Evolutionary conservation across 805 yeast genomes (phyloP).

Genomic region (Priceomyces haplophilus): DNA sequence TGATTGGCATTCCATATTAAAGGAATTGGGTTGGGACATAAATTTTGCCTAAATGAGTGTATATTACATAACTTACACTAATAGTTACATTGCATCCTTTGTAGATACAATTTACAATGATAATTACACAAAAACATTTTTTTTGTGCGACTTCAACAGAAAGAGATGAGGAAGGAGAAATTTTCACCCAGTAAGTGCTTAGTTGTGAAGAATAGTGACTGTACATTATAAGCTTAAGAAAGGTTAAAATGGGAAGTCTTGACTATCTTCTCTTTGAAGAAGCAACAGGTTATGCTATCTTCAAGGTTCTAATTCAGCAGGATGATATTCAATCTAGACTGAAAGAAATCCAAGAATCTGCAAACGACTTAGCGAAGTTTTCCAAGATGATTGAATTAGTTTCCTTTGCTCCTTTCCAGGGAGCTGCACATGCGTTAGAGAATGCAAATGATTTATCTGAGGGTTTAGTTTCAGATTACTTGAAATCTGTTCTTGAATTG

Average conservation of each 20-base stretch:
- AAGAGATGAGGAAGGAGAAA: slow-evolving; percentile 11
- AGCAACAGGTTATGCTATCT: slow-evolving; percentile 97
- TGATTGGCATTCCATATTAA: slow-evolving; percentile 71
- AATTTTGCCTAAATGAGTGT: slow-evolving; percentile 54
- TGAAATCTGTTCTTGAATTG: slow-evolving; percentile 84
- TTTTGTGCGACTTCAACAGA: slow-evolving; percentile 4
- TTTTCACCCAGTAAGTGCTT: slow-evolving; percentile 4
- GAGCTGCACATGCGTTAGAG: slow-evolving; percentile 98
- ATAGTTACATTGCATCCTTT: no score
- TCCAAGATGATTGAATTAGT: slow-evolving; percentile 91
- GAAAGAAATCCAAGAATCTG: slow-evolving; percentile 90
- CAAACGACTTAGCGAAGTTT: slow-evolving; percentile 79
- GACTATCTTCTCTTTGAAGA: slow-evolving; percentile 95
- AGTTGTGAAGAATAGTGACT: slow-evolving; percentile 1
- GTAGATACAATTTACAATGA: no score
- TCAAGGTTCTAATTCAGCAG: slow-evolving; percentile 89
- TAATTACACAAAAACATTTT: slow-evolving; percentile 9
- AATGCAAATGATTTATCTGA: slow-evolving; percentile 97
- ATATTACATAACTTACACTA: no score
- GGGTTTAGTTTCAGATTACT: slow-evolving; percentile 90
- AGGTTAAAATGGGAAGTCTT: slow-evolving; percentile 56
- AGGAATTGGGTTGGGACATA: slow-evolving; percentile 70
- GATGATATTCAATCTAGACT: slow-evolving; percentile 90
- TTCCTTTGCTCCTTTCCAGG: slow-evolving; percentile 97
- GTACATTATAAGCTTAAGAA: slow-evolving; percentile 1